Conservation (phyloP, 2,329 filamentous ascomycete genomes). For the Hymenotorrendiella dingleyae region DNA sequence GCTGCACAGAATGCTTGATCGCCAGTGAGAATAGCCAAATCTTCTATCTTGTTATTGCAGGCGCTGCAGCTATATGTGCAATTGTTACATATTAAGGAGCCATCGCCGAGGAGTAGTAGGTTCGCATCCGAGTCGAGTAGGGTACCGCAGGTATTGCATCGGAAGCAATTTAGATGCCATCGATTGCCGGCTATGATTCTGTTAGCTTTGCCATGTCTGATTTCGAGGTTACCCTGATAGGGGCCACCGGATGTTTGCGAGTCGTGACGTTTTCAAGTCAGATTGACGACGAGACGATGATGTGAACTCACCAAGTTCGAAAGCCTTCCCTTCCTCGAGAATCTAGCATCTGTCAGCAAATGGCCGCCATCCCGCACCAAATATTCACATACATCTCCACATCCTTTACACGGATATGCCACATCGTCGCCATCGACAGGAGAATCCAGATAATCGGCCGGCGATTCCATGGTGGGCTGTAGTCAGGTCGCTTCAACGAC, state of each 20-base stretch:
- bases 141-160: conserved; percentile 91
- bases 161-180: conserved; percentile 99
- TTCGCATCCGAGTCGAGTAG: conserved; percentile 98
- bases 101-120: conserved; percentile 91
- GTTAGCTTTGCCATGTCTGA: conserved; percentile 19
- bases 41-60: conserved; percentile 96
- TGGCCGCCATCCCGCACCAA: neutral
- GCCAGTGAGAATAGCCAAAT: conserved; percentile 92
- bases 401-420: conserved; percentile 82
- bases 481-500: conserved; percentile 9
- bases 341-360: conserved; percentile 53
- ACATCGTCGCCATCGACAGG: conserved; percentile 66
- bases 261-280: too few relatives aligned
- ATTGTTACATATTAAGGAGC: conserved; percentile 97
- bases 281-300: too few relatives aligned
- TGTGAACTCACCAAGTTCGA: conserved; percentile 73
- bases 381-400: conserved; percentile 65
- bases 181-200: conserved; percentile 70
- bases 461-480: conserved; percentile 44
- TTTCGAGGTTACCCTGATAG: conserved; percentile 1
- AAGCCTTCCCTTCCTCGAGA: conserved; percentile 96
- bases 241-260: too few relatives aligned
- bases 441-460: conserved; percentile 48
- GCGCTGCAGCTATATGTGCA: conserved; percentile 98
- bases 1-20: conserved; percentile 97